Evolutionary conservation across 202 grass and related monocot genomes (phyloP).

Genomic region (Eragrostis tef): DNA sequence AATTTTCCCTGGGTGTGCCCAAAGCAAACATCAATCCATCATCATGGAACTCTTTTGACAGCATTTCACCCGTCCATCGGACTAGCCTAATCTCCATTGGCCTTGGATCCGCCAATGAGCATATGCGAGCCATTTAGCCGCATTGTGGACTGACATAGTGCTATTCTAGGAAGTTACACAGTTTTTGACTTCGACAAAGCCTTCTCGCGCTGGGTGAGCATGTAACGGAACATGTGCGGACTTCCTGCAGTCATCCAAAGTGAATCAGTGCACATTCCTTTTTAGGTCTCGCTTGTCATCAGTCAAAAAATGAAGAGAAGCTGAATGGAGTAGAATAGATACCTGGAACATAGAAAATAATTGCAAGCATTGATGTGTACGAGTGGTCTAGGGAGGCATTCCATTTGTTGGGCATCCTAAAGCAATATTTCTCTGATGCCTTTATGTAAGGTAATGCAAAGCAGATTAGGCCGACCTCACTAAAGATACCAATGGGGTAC

Average conservation of each 20-base stretch:
- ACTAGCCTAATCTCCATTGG: background rate
- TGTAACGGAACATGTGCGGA: conserved; percentile 83
- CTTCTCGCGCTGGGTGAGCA: conserved; percentile 90
- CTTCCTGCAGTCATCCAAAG: conserved; percentile 49
- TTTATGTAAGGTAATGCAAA: conserved; percentile 72
- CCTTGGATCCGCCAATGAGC: background rate
- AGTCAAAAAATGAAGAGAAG: background rate
- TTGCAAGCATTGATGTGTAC: conserved; percentile 49
- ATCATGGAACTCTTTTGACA: background rate
- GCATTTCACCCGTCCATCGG: background rate
- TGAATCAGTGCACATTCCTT: background rate
- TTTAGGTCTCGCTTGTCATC: background rate
- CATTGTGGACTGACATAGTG: background rate
- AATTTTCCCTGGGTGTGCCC: background rate
- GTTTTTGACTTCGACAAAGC: conserved; percentile 73
- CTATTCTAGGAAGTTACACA: conserved; percentile 19
- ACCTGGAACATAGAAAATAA: conserved; percentile 72
- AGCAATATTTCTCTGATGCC: conserved; percentile 77
- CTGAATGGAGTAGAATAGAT: background rate
- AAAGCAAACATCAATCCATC: too few relatives aligned
- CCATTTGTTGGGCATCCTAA: conserved; percentile 89
- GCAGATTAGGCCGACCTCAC: conserved; percentile 81
- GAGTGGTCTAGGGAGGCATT: conserved; percentile 76
- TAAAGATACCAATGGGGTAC: conserved; percentile 80
- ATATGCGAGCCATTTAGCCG: background rate